These are phyloP conservation scores for Pezicula rhizophila DNA, from an alignment of 2,329 filamentous ascomycete genomes.

Conservation along the genomic window DNA sequence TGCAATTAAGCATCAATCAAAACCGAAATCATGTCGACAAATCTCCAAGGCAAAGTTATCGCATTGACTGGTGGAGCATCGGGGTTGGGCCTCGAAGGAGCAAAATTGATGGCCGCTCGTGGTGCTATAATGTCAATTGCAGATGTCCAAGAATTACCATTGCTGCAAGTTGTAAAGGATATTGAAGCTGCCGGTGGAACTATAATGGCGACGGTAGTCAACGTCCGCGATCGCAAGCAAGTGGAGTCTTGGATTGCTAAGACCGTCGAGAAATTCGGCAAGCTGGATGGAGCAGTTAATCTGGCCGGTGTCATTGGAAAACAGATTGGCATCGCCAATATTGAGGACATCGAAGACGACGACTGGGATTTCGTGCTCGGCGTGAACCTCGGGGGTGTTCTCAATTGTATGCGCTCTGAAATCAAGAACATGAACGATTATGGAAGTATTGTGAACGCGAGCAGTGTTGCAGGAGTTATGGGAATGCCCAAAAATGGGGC, in stretches of 20 bases:
- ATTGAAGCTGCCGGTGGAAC: conserved; percentile 4
- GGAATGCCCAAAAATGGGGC: conserved; percentile 24
- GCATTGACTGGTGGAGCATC: conserved; percentile 73
- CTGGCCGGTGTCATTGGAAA: conserved; percentile 31
- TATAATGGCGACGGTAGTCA: conserved; percentile 12
- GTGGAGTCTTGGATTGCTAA: conserved; percentile 29
- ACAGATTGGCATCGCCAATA: conserved; percentile 21
- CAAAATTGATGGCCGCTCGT: conserved; percentile 34
- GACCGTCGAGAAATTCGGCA: conserved; percentile 27
- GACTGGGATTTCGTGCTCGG: conserved; percentile 36
- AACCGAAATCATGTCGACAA: neutral
- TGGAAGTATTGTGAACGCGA: conserved; percentile 52
- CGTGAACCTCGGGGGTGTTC: conserved; percentile 41
- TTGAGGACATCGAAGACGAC: conserved; percentile 29
- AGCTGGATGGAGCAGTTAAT: conserved; percentile 32
- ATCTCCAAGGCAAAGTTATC: conserved; percentile 42
- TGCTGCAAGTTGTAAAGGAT: conserved; percentile 9
- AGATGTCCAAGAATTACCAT: conserved; percentile 6
- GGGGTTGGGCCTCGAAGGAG: conserved; percentile 68
- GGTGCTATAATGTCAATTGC: conserved; percentile 8
- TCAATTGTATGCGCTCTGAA: conserved; percentile 45
- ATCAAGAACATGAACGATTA: conserved; percentile 37
- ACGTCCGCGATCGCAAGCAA: conserved; percentile 20
- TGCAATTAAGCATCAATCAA: neutral
- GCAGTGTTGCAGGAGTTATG: conserved; percentile 35